Conservation (phyloP, 179 eudicot species). For the Amaranthus tricolor region DNA sequence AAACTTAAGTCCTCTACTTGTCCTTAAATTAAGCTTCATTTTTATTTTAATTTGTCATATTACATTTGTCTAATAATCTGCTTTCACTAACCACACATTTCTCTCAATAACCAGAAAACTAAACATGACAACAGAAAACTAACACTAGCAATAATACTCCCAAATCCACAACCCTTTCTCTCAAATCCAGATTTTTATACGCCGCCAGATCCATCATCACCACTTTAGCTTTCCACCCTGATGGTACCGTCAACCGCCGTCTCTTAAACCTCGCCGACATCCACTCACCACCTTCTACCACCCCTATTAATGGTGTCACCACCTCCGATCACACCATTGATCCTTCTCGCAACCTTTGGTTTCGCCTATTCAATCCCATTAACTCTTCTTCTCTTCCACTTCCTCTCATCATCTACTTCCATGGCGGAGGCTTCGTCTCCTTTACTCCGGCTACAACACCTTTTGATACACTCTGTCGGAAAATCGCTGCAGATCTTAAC, state of each 20-base stretch:
- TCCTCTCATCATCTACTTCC: constrained; percentile 31
- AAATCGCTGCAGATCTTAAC: constrained; percentile 13
- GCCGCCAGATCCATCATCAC: background rate
- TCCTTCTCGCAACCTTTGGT: constrained; percentile 18
- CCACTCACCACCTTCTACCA: constrained; percentile 15
- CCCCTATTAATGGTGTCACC: constrained; percentile 23
- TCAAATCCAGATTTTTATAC: constrained; percentile 8
- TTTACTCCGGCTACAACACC: constrained; percentile 21
- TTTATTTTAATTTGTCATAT: no score
- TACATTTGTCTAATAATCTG: no score
- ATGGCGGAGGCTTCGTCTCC: constrained; percentile 36
- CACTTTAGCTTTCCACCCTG: constrained; percentile 12
- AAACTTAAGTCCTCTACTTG: no score
- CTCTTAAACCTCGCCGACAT: constrained; percentile 25
- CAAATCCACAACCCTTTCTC: constrained; percentile 5
- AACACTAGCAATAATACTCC: background rate
- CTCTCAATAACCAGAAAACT: background rate
- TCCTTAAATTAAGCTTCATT: no score
- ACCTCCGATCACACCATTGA: constrained; percentile 30
- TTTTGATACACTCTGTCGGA: constrained; percentile 25
- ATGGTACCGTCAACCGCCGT: constrained; percentile 36
- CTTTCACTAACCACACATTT: no score
- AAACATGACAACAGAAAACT: background rate
- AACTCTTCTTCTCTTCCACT: background rate
- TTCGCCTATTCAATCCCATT: constrained; percentile 19